Percentiles rank a stretch among this genome's conserved stretches.
Evolutionary conservation across 1,139 yeast species (phyloP).

Genomic region (Magnusiomyces suaveolens): DNA sequence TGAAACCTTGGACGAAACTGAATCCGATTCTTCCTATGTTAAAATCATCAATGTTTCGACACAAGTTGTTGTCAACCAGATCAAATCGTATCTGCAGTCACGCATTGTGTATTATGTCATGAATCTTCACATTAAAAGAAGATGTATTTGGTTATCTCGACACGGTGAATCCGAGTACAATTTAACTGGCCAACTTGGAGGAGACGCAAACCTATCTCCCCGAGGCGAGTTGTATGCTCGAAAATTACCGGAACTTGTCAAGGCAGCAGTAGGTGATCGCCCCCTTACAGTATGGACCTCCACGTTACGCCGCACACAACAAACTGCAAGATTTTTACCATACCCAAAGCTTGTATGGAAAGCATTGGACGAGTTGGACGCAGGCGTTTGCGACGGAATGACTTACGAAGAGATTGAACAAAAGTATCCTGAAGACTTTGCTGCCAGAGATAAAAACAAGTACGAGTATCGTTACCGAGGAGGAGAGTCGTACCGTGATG

Average conservation of each 20-base stretch:
- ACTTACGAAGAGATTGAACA: constrained; percentile 81
- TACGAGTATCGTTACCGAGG: constrained; percentile 94
- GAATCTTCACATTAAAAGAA: constrained; percentile 88
- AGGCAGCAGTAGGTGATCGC: constrained; percentile 64
- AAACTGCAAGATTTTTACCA: constrained; percentile 77
- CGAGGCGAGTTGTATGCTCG: constrained; percentile 81
- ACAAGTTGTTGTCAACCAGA: constrained; percentile 77
- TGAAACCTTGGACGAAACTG: constrained; percentile 54
- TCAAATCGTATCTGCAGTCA: constrained; percentile 81
- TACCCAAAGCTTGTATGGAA: constrained; percentile 88
- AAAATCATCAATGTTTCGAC: constrained; percentile 80
- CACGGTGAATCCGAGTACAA: constrained; percentile 94
- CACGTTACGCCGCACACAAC: constrained; percentile 83
- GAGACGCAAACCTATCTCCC: constrained; percentile 79
- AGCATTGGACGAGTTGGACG: constrained; percentile 93
- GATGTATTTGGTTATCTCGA: constrained; percentile 85
- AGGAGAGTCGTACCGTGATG: constrained; percentile 94
- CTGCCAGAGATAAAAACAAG: constrained; percentile 90
- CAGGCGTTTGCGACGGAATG: constrained; percentile 95
- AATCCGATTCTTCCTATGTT: constrained; percentile 54
- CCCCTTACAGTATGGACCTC: constrained; percentile 94
- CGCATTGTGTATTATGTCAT: constrained; percentile 91
- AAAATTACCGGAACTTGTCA: constrained; percentile 70
- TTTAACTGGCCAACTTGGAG: constrained; percentile 90
- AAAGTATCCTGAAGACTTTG: constrained; percentile 85